Conservation (phyloP, 2,329 filamentous ascomycete genomes). For the Fusarium virguliforme region DNA sequence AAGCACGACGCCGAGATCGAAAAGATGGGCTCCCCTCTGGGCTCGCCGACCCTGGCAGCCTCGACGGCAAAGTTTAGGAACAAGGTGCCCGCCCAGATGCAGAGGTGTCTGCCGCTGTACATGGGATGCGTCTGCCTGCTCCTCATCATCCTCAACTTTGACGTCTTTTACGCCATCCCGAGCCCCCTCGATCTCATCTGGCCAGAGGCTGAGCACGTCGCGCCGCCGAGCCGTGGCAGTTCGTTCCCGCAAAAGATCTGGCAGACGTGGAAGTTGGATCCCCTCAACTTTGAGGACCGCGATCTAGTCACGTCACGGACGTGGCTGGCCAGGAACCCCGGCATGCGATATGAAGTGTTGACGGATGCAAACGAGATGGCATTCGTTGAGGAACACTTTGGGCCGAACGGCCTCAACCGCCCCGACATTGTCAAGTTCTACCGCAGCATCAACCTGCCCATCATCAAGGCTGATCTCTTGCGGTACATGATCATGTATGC, state of each 20-base stretch:
- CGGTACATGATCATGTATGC: constrained; percentile 81
- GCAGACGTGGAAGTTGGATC: constrained; percentile 83
- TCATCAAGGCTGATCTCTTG: constrained; percentile 78
- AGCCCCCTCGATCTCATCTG: constrained; percentile 43
- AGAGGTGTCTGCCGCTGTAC: constrained; percentile 65
- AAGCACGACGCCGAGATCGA: constrained; percentile 21
- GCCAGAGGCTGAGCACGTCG: constrained; percentile 26
- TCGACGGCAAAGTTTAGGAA: constrained; percentile 56
- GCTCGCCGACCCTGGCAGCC: constrained; percentile 58
- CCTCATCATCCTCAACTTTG: constrained; percentile 64
- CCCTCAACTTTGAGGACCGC: constrained; percentile 76
- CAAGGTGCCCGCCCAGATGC: constrained; percentile 64
- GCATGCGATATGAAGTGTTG: constrained; percentile 77
- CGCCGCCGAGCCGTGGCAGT: constrained; percentile 45
- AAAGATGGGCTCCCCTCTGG: constrained; percentile 55
- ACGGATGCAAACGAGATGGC: constrained; percentile 78
- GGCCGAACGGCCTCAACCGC: constrained; percentile 75
- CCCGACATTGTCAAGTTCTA: constrained; percentile 77
- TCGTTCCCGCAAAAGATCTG: constrained; percentile 79
- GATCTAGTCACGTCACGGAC: constrained; percentile 74
- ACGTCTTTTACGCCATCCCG: constrained; percentile 56
- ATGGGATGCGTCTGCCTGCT: constrained; percentile 62
- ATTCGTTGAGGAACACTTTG: constrained; percentile 79
- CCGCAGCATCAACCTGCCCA: constrained; percentile 72
- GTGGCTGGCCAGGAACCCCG: constrained; percentile 78